phyloP scores from a whole-genome alignment of 352 stramenopile genomes.

The Pythium chondricola region DNA sequence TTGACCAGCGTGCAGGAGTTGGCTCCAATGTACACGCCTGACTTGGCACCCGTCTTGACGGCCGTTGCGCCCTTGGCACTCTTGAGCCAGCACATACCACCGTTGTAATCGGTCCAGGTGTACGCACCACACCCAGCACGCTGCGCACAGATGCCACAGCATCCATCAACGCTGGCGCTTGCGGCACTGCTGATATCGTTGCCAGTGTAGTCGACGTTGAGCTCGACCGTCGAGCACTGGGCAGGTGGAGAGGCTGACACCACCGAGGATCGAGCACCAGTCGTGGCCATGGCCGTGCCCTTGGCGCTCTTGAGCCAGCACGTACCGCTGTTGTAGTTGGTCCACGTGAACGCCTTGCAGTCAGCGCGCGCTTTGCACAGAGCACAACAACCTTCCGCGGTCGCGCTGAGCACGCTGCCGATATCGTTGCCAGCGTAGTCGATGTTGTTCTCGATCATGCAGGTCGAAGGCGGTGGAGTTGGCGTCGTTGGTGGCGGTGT shows the following conservation, averaged over 20 bases:
- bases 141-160: constrained; percentile 14
- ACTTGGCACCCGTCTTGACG: constrained; percentile 8
- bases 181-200: constrained; percentile 15
- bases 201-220: constrained; percentile 18
- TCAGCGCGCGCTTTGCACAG: constrained; percentile 3
- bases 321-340: constrained; percentile 3
- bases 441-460: constrained; percentile 11
- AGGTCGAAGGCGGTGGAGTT: constrained; percentile 5
- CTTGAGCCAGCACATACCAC: constrained; percentile 22
- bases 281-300: neutral
- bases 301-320: constrained; percentile 14
- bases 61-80: constrained; percentile 12
- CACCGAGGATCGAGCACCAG: constrained; percentile 7
- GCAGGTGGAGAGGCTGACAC: constrained; percentile 1
- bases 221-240: constrained; percentile 10
- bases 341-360: constrained; percentile 10
- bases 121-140: constrained; percentile 16
- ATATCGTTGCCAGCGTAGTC: constrained; percentile 21
- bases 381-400: constrained; percentile 7
- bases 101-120: constrained; percentile 18
- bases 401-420: constrained; percentile 3
- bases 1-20: constrained; percentile 8
- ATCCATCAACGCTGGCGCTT: constrained; percentile 9
- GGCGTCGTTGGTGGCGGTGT: neutral
- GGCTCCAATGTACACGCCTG: constrained; percentile 5